These are phyloP conservation scores for Annona squamosa DNA, from an alignment of 164 flowering plant species.

Conservation along the genomic window DNA sequence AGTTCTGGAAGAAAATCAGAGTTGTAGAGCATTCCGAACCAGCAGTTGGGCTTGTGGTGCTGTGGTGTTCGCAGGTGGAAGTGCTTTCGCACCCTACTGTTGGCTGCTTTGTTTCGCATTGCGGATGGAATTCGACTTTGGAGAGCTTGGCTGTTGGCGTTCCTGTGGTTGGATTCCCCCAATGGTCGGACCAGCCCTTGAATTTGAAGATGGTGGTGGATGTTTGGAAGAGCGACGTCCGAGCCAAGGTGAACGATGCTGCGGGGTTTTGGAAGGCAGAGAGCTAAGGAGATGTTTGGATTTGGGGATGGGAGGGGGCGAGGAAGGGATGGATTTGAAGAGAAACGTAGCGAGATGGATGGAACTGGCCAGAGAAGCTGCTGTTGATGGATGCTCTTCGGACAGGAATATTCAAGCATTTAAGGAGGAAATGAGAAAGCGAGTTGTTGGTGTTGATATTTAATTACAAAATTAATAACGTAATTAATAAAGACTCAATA, in stretches of 20 bases:
- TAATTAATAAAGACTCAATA: no score
- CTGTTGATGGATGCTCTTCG: slow-evolving; percentile 9
- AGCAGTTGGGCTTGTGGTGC: slow-evolving; percentile 20
- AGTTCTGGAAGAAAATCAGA: neutral
- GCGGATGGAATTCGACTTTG: slow-evolving; percentile 14
- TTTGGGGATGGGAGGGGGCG: slow-evolving; percentile 37
- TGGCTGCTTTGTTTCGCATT: slow-evolving; percentile 18
- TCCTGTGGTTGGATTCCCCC: slow-evolving; percentile 44
- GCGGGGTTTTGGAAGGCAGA: slow-evolving; percentile 26
- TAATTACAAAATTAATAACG: no score
- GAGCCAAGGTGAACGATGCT: slow-evolving; percentile 19
- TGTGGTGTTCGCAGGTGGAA: slow-evolving; percentile 46
- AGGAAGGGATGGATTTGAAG: slow-evolving; percentile 24
- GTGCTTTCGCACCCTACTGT: slow-evolving; percentile 38
- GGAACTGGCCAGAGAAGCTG: slow-evolving; percentile 7
- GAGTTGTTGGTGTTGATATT: no score
- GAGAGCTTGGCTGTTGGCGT: slow-evolving; percentile 35
- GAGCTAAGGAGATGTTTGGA: slow-evolving; percentile 42
- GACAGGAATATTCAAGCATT: slow-evolving; percentile 8
- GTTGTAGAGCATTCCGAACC: neutral
- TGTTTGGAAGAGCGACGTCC: slow-evolving; percentile 37
- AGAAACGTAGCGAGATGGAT: slow-evolving; percentile 5
- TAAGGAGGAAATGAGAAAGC: slow-evolving; percentile 27
- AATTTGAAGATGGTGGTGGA: slow-evolving; percentile 15
- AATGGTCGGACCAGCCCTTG: slow-evolving; percentile 29